Evolutionary conservation across 805 yeast species (phyloP).

Genomic region (Hanseniaspora taiwanica): DNA sequence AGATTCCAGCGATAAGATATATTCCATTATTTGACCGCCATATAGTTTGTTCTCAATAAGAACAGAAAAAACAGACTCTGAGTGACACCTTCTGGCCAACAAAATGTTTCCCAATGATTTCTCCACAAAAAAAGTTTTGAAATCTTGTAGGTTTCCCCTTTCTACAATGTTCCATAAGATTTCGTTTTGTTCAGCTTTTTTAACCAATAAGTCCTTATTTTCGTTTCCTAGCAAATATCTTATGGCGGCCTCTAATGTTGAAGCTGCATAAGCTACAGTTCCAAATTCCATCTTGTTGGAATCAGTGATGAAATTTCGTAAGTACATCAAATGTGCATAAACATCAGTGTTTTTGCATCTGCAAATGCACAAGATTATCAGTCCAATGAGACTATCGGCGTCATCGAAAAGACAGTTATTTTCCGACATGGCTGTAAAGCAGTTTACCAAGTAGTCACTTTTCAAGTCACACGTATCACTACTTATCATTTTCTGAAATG

Average conservation of each 20-base stretch:
- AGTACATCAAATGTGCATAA: conserved; percentile 51
- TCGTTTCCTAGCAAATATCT: conserved; percentile 34
- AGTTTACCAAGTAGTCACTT: conserved; percentile 33
- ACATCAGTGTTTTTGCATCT: conserved; percentile 46
- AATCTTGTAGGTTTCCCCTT: conserved; percentile 15
- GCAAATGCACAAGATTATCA: conserved; percentile 57
- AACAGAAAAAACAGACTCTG: conserved; percentile 8
- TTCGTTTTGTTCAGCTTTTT: conserved; percentile 37
- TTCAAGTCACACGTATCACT: conserved; percentile 37
- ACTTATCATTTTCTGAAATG: conserved; percentile 34
- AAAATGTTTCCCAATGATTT: conserved; percentile 1
- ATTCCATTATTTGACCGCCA: conserved; percentile 60
- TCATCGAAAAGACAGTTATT: conserved; percentile 28
- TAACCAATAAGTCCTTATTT: conserved; percentile 23
- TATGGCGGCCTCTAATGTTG: conserved; percentile 75
- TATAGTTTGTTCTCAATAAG: conserved; percentile 15
- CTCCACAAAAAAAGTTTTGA: conserved; percentile 8
- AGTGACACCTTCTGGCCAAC: conserved; percentile 1
- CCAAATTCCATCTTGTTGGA: conserved; percentile 41
- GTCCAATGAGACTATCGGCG: conserved; percentile 71
- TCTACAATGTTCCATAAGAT: conserved; percentile 42
- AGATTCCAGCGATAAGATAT: conserved; percentile 42
- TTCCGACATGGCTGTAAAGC: conserved; percentile 38
- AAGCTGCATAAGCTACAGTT: conserved; percentile 57
- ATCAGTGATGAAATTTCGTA: conserved; percentile 41